Evolutionary conservation across 2,329 filamentous ascomycete genomes (phyloP), one percentile per base, ranked within the genome.

Genomic region (Diaporthe citri): DNA sequence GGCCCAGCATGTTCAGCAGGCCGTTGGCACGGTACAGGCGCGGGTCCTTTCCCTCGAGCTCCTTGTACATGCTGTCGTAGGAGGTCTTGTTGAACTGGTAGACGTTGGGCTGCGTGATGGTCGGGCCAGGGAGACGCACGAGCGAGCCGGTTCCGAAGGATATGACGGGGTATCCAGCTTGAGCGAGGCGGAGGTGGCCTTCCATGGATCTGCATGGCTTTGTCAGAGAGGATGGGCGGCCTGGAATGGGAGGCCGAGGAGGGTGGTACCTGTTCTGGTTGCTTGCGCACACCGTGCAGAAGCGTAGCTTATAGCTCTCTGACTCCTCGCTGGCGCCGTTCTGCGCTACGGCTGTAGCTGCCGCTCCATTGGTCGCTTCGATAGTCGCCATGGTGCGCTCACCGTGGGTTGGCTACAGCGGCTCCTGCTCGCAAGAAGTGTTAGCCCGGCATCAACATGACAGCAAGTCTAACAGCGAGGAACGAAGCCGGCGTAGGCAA

Each of bases 1-100:
- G 92, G 78, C 95, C 94, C 31, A 99, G 89, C 97, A 99, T 99
- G 83, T 96, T 97, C 75, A 99, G 87, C 66, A 99, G 92, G 59
- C 97, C 97, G 81, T 99, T 99, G 76, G 94, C 93, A 56, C 92
- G 93, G 86, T 99, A 99, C 1, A 99, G 88, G 0, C 95, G 90
- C 31, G 92, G 90, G 81, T 99, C 97, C 80, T 98, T 98, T 48
- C 90, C 84, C 77, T 94, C 90, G 13, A 99, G 91, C 83, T 99
- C 96, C 79, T 95, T 93, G 85, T 97, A 97, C 90, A 99, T 99
- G 81, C 93, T 93, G 80, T 95, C 92, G 85, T 99, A 99, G 20
- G 96, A 98, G 1, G 96, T 98, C 82, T 93, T 95, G 87, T 99
- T 98, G 91, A 99, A 99, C 80, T 95, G 92, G 88, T 98, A 99